These are phyloP conservation scores for Linderina pennispora DNA, from an alignment of 192 early-diverging fungal species.

Conservation along the genomic window DNA sequence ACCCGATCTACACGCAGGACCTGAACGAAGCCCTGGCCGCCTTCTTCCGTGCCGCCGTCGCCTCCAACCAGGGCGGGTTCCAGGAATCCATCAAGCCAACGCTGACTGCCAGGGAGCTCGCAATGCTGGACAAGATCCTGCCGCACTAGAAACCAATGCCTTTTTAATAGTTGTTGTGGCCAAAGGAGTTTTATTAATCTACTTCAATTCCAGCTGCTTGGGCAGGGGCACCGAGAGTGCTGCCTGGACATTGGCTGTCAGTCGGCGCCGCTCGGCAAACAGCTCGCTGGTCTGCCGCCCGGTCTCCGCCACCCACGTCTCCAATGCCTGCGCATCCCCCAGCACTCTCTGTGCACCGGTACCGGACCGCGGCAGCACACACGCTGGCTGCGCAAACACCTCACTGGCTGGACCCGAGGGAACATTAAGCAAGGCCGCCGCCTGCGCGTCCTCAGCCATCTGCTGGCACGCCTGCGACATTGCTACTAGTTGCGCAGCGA, in stretches of 20 bases:
- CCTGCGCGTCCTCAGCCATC: slow-evolving; percentile 20
- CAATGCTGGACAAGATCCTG: slow-evolving; percentile 12
- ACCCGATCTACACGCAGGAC: slow-evolving; percentile 43
- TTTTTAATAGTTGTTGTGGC: too few species aligned
- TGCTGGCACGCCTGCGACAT: slow-evolving; percentile 43
- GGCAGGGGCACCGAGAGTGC: slow-evolving; percentile 33
- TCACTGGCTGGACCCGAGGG: slow-evolving; percentile 11
- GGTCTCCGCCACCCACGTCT: slow-evolving; percentile 23
- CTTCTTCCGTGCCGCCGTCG: slow-evolving; percentile 22
- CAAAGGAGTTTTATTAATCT: background rate
- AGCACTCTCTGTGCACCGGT: slow-evolving; percentile 1
- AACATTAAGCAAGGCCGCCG: slow-evolving; percentile 19
- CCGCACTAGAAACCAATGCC: background rate
- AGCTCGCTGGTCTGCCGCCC: slow-evolving; percentile 22
- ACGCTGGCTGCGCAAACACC: slow-evolving; percentile 2
- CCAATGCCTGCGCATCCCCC: slow-evolving; percentile 1
- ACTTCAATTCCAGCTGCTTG: slow-evolving; percentile 9
- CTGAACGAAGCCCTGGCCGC: slow-evolving; percentile 30
- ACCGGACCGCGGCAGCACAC: slow-evolving; percentile 10
- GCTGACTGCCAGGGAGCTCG: slow-evolving; percentile 17
- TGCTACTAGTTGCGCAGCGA: slow-evolving; percentile 37
- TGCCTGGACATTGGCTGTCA: slow-evolving; percentile 35
- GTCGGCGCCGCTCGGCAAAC: slow-evolving; percentile 34
- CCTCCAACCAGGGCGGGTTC: slow-evolving; percentile 10
- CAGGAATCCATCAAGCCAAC: slow-evolving; percentile 15